Evolutionary conservation across 495 filamentous ascomycete species (phyloP), one percentile per base, ranked within the genome.

Genomic region (Aspergillus ellipticus): DNA sequence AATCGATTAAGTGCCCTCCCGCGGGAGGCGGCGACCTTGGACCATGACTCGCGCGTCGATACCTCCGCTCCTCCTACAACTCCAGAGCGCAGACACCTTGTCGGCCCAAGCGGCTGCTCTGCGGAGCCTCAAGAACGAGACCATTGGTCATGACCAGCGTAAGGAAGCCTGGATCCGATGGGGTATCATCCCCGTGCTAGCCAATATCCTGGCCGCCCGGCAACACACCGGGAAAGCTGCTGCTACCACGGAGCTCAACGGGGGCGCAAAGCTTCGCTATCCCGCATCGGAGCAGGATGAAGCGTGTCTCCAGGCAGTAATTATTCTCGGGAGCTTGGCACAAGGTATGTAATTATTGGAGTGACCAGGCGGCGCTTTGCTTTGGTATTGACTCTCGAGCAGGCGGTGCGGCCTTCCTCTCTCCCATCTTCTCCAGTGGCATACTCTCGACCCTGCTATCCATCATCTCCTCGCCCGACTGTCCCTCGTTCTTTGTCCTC

Each of bases 121-220:
- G 41, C 81, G 84, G 43, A 73, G 77, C 24, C 70, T 97, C 13
- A 98, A 96, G 77, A 92, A 96, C 70, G 88, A 95, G 54, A 75
- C 94, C 41, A 84, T 96, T 60, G 94, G 94, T 29, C 90, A 97
- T 72, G 83, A 89, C 22, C 86, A 94, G 65, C 83, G 85, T 64
- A 98, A 98, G 69, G 87, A 91, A 64, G 60, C 81, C 37, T 91
- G 84, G 79, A 73, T 97, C 19, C 72, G 73, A 46, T 69, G 76
- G 45, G 92, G 91, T 13, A 74, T 96, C 22, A 71, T 96, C 39
- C 81, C 82, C 22, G 74, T 82, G 37, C 73, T 97, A 31, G 82
- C 85, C 49, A 75, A 79, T 42, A 79, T 90, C 26, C 71, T 96
- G 29, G 57, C 55, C 13, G 62, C 67, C 42, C 65, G 66, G 49